These are phyloP conservation scores for Fonsecaea pugnacius DNA, from an alignment of 2,329 filamentous ascomycete species.

Conservation along the genomic window DNA sequence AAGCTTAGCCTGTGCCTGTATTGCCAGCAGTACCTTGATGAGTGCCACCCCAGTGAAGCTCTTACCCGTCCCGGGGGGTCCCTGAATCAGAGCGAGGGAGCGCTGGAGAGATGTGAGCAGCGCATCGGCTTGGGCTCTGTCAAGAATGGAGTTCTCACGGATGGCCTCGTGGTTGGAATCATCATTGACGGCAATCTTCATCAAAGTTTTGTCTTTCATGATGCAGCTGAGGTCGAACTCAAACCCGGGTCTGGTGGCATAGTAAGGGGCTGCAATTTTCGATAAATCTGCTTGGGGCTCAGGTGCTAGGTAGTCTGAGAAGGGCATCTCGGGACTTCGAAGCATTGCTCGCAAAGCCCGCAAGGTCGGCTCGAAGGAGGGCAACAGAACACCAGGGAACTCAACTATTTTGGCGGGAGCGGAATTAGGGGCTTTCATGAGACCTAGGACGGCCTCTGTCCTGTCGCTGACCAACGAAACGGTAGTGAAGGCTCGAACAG, in stretches of 20 bases:
- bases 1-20: slow-evolving; percentile 63
- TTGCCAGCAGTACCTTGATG: slow-evolving; percentile 49
- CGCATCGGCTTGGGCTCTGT: slow-evolving; percentile 7
- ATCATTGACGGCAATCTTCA: slow-evolving; percentile 1
- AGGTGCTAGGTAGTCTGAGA: slow-evolving; percentile 26
- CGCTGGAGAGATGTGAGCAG: slow-evolving; percentile 9
- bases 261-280: slow-evolving; percentile 54
- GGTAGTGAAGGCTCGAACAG: neutral
- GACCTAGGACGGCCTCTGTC: neutral
- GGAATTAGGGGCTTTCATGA: slow-evolving; percentile 3
- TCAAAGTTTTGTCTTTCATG: neutral
- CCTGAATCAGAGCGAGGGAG: slow-evolving; percentile 36
- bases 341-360: slow-evolving; percentile 16
- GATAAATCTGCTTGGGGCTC: slow-evolving; percentile 29
- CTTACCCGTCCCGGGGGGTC: slow-evolving; percentile 41
- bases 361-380: slow-evolving; percentile 21
- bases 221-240: slow-evolving; percentile 50
- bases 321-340: slow-evolving; percentile 38
- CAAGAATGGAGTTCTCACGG: slow-evolving; percentile 10
- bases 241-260: slow-evolving; percentile 57
- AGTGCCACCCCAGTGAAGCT: slow-evolving; percentile 39
- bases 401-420: slow-evolving; percentile 11
- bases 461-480: neutral
- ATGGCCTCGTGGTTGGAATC: slow-evolving; percentile 7
- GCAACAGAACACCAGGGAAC: slow-evolving; percentile 22